Conservation (phyloP, 176 grass and related monocot genomes). For the Alopecurus myosuroides region DNA sequence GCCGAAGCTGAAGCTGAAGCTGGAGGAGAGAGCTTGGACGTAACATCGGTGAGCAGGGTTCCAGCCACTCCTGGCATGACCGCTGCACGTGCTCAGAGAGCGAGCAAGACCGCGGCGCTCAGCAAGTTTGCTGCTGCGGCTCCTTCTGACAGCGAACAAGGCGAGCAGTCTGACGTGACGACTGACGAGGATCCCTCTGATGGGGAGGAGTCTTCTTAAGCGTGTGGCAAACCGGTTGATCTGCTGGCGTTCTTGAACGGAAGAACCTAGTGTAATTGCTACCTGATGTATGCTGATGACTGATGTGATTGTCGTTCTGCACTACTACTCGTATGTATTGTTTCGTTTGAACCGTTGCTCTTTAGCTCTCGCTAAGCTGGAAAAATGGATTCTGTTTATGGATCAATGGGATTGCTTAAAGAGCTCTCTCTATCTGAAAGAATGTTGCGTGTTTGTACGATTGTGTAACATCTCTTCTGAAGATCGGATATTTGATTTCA, state of each 20-base stretch:
- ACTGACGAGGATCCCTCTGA: constrained; percentile 43
- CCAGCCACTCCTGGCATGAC: constrained; percentile 44
- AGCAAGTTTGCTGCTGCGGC: constrained; percentile 34
- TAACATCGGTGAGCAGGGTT: constrained; percentile 21
- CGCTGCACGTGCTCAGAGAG: constrained; percentile 47
- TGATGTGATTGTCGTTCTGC: not conserved
- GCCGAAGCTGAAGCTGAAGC: not conserved
- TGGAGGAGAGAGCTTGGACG: not conserved
- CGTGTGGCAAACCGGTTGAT: not conserved
- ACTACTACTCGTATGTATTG: not conserved
- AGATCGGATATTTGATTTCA: not conserved
- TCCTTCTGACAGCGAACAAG: constrained; percentile 37
- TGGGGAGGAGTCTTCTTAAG: constrained; percentile 11
- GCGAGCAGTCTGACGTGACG: constrained; percentile 33
- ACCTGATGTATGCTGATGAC: not conserved
- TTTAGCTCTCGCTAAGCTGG: not conserved
- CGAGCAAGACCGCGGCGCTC: constrained; percentile 78
- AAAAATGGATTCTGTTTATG: not conserved
- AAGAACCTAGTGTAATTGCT: constrained; percentile 6
- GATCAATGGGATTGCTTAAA: not conserved
- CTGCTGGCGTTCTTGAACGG: constrained; percentile 7
- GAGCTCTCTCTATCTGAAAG: not conserved
- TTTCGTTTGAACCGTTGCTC: not conserved
- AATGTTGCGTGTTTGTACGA: not conserved
- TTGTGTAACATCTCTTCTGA: too few relatives aligned